Evolutionary conservation across 768 basidiomycete species (phyloP), one percentile per base, ranked within the genome.

Genomic region (Xerocomellus amylosporus): DNA sequence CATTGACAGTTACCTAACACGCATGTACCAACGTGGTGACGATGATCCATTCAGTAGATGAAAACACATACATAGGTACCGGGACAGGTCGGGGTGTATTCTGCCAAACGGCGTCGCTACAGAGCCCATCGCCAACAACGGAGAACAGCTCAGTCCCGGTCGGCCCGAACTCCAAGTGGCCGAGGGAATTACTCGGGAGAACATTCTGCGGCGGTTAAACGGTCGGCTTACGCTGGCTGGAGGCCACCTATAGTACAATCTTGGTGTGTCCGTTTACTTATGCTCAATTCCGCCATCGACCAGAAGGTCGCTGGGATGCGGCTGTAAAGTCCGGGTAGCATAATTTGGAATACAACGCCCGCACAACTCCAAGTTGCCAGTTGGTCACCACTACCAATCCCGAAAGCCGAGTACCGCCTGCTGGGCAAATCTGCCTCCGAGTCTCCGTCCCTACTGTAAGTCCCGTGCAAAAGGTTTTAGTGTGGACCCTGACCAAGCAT

Each of bases 381-480:
- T n/a, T n/a, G n/a, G 33, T 33, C 33, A 34, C 33, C 33, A 34
- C 33, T 55, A 55, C 45, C 63, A 30, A 34, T 12, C n/a, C 39
- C 52, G 10, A 42, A 39, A 19, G 66, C 68, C 17, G 55, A 64
- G 20, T 71, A 70, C 31, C 61, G 50, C 30, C 55, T 37, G 30
- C 56, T 73, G 15, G 66, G 70, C 19, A 65, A 64, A 33, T 51
- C 68, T 15, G 68, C 20, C 56, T 69, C 26, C 51, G 59, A 33
- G 65, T 72, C 22, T 73, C 71, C 2, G 69, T 72, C n/a, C 72
- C 71, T 9, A 71, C 72, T n/a, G 62, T 63, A 58, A 59, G 70
- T 56, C 5, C 12, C 6, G 12, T 20, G 24, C 9, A 30, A 30
- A 30, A 30, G 30, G 30, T 30, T 30, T 30, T 10, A 8, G 5